These are phyloP conservation scores for Phaeophleospora eucalypticola DNA, from an alignment of 2,329 filamentous ascomycete genomes.

Conservation along the genomic window DNA sequence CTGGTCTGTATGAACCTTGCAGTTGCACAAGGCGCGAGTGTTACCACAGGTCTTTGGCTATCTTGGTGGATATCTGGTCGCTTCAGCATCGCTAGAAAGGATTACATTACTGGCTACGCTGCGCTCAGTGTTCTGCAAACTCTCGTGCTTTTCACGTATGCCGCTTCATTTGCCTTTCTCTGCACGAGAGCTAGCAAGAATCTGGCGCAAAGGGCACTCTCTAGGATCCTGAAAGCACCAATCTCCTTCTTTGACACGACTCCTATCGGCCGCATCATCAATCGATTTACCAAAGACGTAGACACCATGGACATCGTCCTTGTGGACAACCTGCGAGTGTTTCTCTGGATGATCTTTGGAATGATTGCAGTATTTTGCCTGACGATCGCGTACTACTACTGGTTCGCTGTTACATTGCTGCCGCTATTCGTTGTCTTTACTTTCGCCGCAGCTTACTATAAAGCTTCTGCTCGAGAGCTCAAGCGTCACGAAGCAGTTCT, in stretches of 20 bases:
- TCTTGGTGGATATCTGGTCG: slow-evolving; percentile 87
- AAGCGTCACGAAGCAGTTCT: slow-evolving; percentile 91
- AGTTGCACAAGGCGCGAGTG: slow-evolving; percentile 76
- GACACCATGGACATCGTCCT: slow-evolving; percentile 91
- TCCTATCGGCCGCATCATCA: slow-evolving; percentile 88
- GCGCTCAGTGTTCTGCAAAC: slow-evolving; percentile 68
- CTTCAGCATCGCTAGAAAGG: slow-evolving; percentile 62
- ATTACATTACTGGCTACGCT: slow-evolving; percentile 62
- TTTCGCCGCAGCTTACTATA: slow-evolving; percentile 80
- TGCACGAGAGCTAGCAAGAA: slow-evolving; percentile 77
- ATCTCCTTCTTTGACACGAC: slow-evolving; percentile 97
- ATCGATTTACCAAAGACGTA: slow-evolving; percentile 91
- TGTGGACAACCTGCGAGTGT: slow-evolving; percentile 87
- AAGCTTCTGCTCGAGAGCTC: slow-evolving; percentile 84
- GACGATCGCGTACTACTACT: slow-evolving; percentile 94
- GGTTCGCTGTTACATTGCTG: slow-evolving; percentile 67
- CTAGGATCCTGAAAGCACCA: slow-evolving; percentile 63
- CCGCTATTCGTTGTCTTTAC: slow-evolving; percentile 73
- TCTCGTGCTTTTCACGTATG: slow-evolving; percentile 73
- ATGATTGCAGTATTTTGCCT: slow-evolving; percentile 80
- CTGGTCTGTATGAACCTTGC: slow-evolving; percentile 61
- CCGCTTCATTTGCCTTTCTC: slow-evolving; percentile 69
- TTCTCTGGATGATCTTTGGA: slow-evolving; percentile 77
- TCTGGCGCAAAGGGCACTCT: slow-evolving; percentile 77
- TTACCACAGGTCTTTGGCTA: slow-evolving; percentile 84